phyloP scores from a whole-genome alignment of 495 filamentous ascomycete genomes.

The Daldinia decipiens region DNA sequence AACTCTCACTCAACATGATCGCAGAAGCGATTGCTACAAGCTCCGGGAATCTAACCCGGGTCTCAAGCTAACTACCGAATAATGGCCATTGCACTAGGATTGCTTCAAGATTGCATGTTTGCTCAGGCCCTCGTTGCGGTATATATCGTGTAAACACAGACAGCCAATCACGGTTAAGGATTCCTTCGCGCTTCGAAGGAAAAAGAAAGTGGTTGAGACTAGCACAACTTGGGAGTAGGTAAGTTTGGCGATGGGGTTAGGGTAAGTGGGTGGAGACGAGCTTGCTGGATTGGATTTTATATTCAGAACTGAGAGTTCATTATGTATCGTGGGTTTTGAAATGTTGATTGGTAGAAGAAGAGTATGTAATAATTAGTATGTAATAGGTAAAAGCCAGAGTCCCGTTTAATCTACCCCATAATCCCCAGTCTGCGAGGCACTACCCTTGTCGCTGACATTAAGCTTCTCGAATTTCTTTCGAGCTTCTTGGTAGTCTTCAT shows the following conservation, averaged over 20 bases:
- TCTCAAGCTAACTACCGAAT: not conserved
- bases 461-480: constrained; percentile 25
- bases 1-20: too few relatives aligned
- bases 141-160: not conserved
- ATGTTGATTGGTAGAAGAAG: too few relatives aligned
- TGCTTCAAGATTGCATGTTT: constrained; percentile 8
- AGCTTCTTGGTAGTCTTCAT: constrained; percentile 25
- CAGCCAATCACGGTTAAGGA: not conserved
- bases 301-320: too few relatives aligned
- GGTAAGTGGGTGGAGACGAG: not conserved
- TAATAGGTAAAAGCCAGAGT: not conserved
- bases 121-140: not conserved
- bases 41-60: constrained; percentile 2
- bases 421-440: not conserved
- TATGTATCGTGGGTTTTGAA: too few relatives aligned
- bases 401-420: constrained; percentile 25
- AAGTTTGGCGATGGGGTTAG: not conserved
- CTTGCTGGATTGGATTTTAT: too few relatives aligned
- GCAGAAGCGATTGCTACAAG: not conserved
- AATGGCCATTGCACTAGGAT: not conserved
- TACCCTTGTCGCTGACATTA: not conserved
- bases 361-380: not conserved
- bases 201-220: not conserved
- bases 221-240: not conserved
- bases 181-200: not conserved